Base-by-base conservation (phyloP, 768 basidiomycete species). In the Dacryopinax primogenitus region DNA sequence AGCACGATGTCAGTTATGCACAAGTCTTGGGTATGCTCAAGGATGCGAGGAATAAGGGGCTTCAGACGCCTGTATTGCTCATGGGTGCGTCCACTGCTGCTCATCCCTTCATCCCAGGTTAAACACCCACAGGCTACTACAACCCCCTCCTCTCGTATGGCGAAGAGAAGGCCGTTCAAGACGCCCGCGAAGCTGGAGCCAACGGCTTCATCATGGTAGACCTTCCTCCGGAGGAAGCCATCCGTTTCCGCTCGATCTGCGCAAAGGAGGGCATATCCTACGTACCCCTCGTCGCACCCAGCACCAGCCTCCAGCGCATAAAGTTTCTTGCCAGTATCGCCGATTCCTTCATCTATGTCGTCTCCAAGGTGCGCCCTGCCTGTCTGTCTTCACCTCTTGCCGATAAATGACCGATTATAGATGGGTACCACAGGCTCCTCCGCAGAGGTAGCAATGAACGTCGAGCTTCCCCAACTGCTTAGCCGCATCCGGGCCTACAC, bases 341-440 rank as follows among this genome's bases (percentile, higher is more conserved):
- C 18, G 96, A 99, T 74, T 86, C 87, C 1, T 98, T 99, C 80
- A 92, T 99, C 68, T 99, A 99, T 74, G 85, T 99, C 58, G 94
- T 97, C n/a, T 96, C 94, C 61, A 95, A 92, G 80, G 92, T 89
- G 70, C 37, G 76, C 68, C 62, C 33, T 67, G 7, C 47, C 51
- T 37, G 45, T n/a, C 21, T 23, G 51, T 58, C 26, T 4, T 30
- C 2, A 30, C 26, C 26, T 21, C 18, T 6, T 15, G 41, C 36
- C n/a, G n/a, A n/a, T n/a, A n/a, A n/a, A n/a, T 39, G 33, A 23
- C 33, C 28, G 28, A 33, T 66, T 33, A 62, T 16, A 88, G 91
- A 99, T 99, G 96, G 96, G 96, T 15, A 96, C 92, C 1, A 99
- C 96, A 1, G 96, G 96, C 33, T 96, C 95, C 7, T 89, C 90